Percentiles rank a stretch among this genome's conserved stretches.
phyloP scores from a whole-genome alignment of 2,329 filamentous ascomycete genomes.

The Penicillium concentricum region DNA sequence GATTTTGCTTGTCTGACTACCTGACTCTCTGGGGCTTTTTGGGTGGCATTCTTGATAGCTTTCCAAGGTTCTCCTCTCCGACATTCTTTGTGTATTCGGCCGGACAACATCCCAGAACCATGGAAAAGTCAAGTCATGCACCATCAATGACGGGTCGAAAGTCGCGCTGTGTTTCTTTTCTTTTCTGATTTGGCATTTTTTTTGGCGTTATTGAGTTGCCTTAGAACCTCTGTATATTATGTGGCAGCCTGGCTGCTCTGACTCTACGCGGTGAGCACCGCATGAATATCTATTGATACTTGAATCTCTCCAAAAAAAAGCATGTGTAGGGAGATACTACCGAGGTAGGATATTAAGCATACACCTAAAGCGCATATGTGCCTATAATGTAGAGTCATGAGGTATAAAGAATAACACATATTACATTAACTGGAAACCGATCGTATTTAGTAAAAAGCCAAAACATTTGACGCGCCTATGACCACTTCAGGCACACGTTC shows the following conservation, averaged over 20 bases:
- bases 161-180: slow-evolving; percentile 2
- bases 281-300: slow-evolving; percentile 1
- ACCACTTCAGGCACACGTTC: slow-evolving; percentile 19
- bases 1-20: slow-evolving; percentile 3
- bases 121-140: neutral
- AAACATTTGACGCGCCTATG: slow-evolving; percentile 23
- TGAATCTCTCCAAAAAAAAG: neutral
- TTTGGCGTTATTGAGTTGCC: slow-evolving; percentile 22
- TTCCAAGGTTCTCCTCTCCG: neutral
- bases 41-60: neutral
- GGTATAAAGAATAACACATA: neutral
- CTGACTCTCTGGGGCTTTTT: neutral
- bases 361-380: neutral
- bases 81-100: slow-evolving; percentile 4
- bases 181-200: slow-evolving; percentile 24
- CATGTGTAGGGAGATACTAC: neutral
- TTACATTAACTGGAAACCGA: neutral
- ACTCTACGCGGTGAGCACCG: slow-evolving; percentile 4
- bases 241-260: slow-evolving; percentile 5
- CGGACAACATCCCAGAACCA: neutral
- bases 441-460: neutral
- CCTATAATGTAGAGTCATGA: neutral
- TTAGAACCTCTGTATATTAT: slow-evolving; percentile 14
- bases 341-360: neutral
- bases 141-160: neutral